phyloP scores from a whole-genome alignment of 129 eudicot species.

The Chrysanthemum makinoi region DNA sequence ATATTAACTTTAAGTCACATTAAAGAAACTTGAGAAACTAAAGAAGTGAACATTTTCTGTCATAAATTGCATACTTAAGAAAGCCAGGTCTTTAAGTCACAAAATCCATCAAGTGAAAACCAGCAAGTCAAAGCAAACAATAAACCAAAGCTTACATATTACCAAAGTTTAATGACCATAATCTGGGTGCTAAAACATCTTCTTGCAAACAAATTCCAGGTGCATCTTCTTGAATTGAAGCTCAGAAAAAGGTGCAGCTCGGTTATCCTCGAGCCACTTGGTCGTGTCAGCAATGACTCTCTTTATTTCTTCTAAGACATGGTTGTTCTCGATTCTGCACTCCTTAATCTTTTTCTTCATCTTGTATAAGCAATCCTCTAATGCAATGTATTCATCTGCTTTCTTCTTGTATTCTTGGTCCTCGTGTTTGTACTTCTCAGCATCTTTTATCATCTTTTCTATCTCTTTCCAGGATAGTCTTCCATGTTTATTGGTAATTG shows the following conservation, averaged over 20 bases:
- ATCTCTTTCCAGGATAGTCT: conserved; percentile 20
- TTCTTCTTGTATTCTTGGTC: conserved; percentile 22
- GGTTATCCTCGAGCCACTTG: conserved; percentile 16
- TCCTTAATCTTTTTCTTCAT: conserved; percentile 7
- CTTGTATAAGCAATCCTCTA: conserved; percentile 20
- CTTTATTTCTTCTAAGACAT: conserved; percentile 2
- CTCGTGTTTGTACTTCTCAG: conserved; percentile 12
- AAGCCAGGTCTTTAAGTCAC: too few relatives aligned
- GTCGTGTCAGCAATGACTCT: conserved; percentile 13
- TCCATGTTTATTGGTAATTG: not conserved
- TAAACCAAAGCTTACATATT: too few relatives aligned
- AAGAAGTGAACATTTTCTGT: too few relatives aligned
- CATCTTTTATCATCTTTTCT: conserved; percentile 21
- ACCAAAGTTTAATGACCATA: too few relatives aligned
- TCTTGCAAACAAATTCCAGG: conserved; percentile 11
- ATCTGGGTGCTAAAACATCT: not conserved
- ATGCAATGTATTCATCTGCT: conserved; percentile 17
- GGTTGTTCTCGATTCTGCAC: not conserved
- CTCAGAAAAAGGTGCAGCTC: conserved; percentile 7
- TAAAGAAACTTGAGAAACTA: too few relatives aligned
- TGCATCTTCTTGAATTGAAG: not conserved
- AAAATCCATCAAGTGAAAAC: too few relatives aligned
- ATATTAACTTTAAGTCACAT: too few relatives aligned
- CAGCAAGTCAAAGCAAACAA: too few relatives aligned
- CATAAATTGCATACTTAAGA: too few relatives aligned